Percentiles rank a stretch among this genome's conserved stretches.
phyloP scores from a whole-genome alignment of 2,329 filamentous ascomycete species.

The Paraphoma sp. region DNA sequence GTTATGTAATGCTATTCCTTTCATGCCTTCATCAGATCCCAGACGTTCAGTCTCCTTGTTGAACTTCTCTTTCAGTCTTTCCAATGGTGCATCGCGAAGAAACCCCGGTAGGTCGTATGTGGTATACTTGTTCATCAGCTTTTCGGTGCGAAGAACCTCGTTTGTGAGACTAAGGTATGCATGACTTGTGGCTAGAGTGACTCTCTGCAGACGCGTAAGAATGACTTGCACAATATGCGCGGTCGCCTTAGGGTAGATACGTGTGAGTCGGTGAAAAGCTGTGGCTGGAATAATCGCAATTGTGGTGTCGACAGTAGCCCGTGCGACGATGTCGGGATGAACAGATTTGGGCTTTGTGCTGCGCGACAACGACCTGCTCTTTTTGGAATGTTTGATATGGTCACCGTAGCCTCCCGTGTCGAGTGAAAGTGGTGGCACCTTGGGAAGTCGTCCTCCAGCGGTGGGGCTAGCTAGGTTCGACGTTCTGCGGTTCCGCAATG shows the following conservation, averaged over 20 bases:
- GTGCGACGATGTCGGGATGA: constrained; percentile 96
- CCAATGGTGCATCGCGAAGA: constrained; percentile 80
- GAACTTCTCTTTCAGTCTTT: constrained; percentile 92
- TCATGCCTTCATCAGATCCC: constrained; percentile 79
- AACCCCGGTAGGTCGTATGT: constrained; percentile 91
- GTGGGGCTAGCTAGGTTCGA: constrained; percentile 45
- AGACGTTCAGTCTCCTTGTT: constrained; percentile 81
- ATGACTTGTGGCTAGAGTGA: constrained; percentile 93
- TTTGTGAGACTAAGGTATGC: constrained; percentile 90
- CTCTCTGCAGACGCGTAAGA: constrained; percentile 88
- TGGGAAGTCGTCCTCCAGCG: constrained; percentile 52
- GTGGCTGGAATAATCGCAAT: constrained; percentile 98
- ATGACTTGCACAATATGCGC: constrained; percentile 98
- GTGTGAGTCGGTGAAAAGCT: constrained; percentile 89
- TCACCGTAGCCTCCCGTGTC: constrained; percentile 53
- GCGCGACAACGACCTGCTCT: constrained; percentile 32
- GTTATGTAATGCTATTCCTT: constrained; percentile 96
- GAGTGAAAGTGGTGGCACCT: constrained; percentile 77
- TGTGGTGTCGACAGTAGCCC: constrained; percentile 93
- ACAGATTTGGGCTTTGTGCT: constrained; percentile 70
- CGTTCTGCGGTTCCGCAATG: constrained; percentile 32
- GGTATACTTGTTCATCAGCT: constrained; percentile 91
- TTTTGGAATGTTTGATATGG: constrained; percentile 28
- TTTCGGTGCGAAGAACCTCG: constrained; percentile 91
- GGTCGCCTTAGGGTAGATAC: constrained; percentile 94